phyloP scores from a whole-genome alignment of 768 basidiomycete genomes.

The Podaxis pistillaris region DNA sequence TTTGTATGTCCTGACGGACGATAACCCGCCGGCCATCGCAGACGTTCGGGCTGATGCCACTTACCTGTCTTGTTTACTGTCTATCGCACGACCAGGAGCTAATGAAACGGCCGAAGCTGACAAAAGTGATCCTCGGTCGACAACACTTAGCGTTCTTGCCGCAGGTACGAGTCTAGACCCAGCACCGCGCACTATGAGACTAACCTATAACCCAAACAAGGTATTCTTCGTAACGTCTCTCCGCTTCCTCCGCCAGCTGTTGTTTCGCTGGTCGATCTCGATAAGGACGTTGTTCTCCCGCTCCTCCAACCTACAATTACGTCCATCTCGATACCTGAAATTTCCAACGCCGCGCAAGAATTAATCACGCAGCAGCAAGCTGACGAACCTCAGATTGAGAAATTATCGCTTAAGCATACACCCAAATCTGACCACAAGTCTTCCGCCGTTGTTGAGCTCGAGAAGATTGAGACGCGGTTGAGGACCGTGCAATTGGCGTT shows the following conservation, averaged over 20 bases:
- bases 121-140: conserved; percentile 46
- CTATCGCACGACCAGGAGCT: conserved; percentile 47
- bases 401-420: conserved; percentile 57
- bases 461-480: conserved; percentile 66
- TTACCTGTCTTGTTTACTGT: conserved; percentile 64
- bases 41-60: conserved; percentile 59
- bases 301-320: conserved; percentile 65
- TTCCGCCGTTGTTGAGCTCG: conserved; percentile 65
- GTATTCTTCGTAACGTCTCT: conserved; percentile 73
- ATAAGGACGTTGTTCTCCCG: conserved; percentile 71
- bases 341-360: conserved; percentile 46
- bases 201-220: conserved; percentile 31
- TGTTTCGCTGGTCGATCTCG: conserved; percentile 62
- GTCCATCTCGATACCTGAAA: conserved; percentile 53
- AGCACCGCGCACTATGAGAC: not conserved
- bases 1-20: conserved; percentile 89
- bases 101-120: conserved; percentile 37
- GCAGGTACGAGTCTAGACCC: conserved; percentile 45
- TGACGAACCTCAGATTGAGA: conserved; percentile 51
- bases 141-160: conserved; percentile 63
- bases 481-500: conserved; percentile 79
- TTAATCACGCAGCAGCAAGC: conserved; percentile 51
- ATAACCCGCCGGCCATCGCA: conserved; percentile 75
- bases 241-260: conserved; percentile 71
- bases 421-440: conserved; percentile 80